Base-by-base conservation (phyloP, 1,284 basidiomycete genomes). In the Violaceomyces palustris region DNA sequence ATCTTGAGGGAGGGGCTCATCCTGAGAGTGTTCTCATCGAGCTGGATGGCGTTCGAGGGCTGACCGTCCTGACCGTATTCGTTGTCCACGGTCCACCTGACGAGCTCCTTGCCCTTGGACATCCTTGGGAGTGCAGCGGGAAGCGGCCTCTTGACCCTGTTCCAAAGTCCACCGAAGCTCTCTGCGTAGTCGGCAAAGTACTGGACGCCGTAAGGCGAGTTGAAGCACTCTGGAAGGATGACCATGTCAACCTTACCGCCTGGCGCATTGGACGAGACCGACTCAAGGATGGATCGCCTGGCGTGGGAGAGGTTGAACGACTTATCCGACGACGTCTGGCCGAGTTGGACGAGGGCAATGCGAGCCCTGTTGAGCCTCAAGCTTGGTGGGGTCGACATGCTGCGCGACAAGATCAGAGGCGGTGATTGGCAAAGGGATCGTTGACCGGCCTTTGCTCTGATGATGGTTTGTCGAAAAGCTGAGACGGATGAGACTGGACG, bases 201-300 rank as follows among this genome's bases (percentile, higher is more conserved):
- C 4, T 80, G 78, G 53, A 88, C 84, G 0, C 92, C 92, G 68
- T 98, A 98, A 0, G 92, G 91, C 11, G 88, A 92, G 75, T 98
- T 98, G 79, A 98, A 99, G 77, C 90, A 90, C 80, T 98, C 93
- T 83, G 92, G 64, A 18, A 39, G 33, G 10, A 65, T 50, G 14
- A 65, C 65, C 59, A 73, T 57, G 29, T 65, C 65, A 7, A 46
- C 50, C 21, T 33, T 41, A 23, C n/a, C 19, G 24, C 12, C 28
- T 35, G 11, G 49, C 49, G 45, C 40, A 22, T 42, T 39, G 32
- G 35, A 53, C 23, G 21, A 25, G 27, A 29, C 34, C 35, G 34
- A 6, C 30, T 45, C 8, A 58, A 40, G 17, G 67, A 55, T 8
- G 62, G 48, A 39, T 57, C 50, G 7, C 58, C 41, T 1, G 69